phyloP scores from a whole-genome alignment of 768 basidiomycete species.

The Trametes villosa region DNA sequence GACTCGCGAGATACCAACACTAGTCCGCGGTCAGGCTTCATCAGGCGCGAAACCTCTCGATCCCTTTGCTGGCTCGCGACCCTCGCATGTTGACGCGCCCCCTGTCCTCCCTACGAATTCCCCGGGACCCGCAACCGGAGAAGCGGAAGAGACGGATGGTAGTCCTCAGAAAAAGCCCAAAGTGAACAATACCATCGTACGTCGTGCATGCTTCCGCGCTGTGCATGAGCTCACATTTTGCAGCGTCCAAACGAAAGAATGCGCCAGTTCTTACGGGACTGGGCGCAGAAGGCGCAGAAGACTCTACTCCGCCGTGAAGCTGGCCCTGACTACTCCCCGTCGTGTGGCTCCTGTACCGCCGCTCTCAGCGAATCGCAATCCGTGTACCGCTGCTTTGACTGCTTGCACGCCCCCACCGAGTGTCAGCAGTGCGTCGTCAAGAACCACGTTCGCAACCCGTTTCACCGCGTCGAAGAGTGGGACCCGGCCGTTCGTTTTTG shows the following conservation, averaged over 20 bases:
- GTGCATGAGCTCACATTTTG: background rate
- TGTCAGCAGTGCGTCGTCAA: background rate
- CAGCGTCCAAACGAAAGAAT: background rate
- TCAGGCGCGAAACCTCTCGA: no score
- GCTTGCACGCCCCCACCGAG: background rate
- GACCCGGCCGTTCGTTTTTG: background rate
- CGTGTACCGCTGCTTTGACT: background rate
- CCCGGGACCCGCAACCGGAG: no score
- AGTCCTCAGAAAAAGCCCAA: background rate
- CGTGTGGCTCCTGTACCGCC: background rate
- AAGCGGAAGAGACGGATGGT: no score
- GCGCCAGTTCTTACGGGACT: background rate
- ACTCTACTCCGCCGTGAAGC: background rate
- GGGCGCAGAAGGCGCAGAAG: background rate
- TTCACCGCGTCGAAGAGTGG: slow-evolving; percentile 11
- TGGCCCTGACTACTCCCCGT: background rate
- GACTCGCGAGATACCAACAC: no score
- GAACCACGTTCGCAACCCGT: background rate
- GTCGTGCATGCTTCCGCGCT: background rate
- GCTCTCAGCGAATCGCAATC: background rate
- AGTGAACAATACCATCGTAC: background rate
- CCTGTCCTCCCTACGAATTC: no score
- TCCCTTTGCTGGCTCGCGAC: no score
- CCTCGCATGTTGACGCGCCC: no score
- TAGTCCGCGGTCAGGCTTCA: no score